Evolutionary conservation across 345 rosid species (phyloP), one percentile per base, ranked within the genome.

Genomic region (Schrenkiella parvula): DNA sequence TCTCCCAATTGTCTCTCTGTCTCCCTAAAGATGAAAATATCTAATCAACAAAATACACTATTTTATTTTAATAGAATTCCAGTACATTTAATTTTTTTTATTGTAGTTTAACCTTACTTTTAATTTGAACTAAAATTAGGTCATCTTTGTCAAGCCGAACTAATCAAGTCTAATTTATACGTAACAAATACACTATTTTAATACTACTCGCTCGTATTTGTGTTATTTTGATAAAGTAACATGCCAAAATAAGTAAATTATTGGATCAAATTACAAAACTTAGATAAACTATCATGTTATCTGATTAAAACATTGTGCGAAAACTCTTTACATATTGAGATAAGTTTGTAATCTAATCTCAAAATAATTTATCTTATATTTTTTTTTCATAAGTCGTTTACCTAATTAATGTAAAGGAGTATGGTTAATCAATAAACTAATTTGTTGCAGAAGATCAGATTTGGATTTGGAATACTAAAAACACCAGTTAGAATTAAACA

Each of bases 41-140:
- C 18, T 67, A 22, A 46, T 56, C 52, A 37, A 39, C 4, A 56
- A n/a, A 12, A 15, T 6, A 3, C 13, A 28, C 4, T 68, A 38
- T 39, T 52, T 61, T 13, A 8, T 13, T 14, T 35, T 26, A 34
- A 2, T 65, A 48, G 34, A 58, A 39, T 57, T 32, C 13, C 39
- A 42, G 31, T 66, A 41, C 68, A 56, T 59, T 74, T 42, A 53
- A 52, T 6, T 39, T 35, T 51, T 10, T 35, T 51, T 10, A 17
- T 53, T 68, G 51, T 68, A 34, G 69, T 61, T 61, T 68, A 34
- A 61, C 68, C 56, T 31, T 67, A 42, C 48, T 66, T 39, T 58
- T 67, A 42, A 58, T 66, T 39, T 58, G 28, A 66, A 11, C 72
- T 57, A 39, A 39, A 56, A 26, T 57, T 26, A 29, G 60, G 67